Evolutionary conservation across 176 grass and related monocot species (phyloP), one percentile per base, ranked within the genome.

Genomic region (Oryza punctata): DNA sequence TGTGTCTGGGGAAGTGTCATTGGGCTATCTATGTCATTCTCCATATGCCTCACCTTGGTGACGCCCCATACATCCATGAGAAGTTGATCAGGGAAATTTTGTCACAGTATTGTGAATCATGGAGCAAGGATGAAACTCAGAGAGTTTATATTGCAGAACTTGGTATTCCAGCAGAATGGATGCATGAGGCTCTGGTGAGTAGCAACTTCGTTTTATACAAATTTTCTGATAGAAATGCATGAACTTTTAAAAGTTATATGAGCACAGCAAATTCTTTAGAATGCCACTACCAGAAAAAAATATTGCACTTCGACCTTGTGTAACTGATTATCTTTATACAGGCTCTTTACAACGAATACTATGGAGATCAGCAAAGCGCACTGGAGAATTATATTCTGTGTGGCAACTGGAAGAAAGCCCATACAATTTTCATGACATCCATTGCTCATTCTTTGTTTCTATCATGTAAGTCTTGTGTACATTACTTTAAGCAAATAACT

Each of bases 11-110:
- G 23, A 78, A 91, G 72, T 93, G 91, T 69, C 91, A 98, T 74
- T 98, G 96, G 96, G 96, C 91, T 66, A 94, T 98, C 74, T 95
- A 98, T 71, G 89, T 98, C 78, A 89, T 98, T 82, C 61, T 95
- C 30, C 93, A 95, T 74, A 93, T 98, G 87, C 92, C 84, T 25
- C 84, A 89, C 83, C 74, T 85, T 72, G 87, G 89, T 75, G 86
- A 90, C 49, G 88, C 82, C 11, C 89, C 90, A 73, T 93, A 90
- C 72, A 89, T 98, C 6, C 93, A 95, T 74, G 87, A 92, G 65
- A 93, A 95, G 82, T 76, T 98, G 76, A 90, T 95, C 64, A 91
- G 72, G 69, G 93, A 98, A 85, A 84, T 98, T 70, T 78, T 98
- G 49, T 86, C 88, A 11, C 90, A 90, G 27, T 91, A 95, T 86